Conservation (phyloP, 345 rosid genomes). For the Sapria himalayana region DNA sequence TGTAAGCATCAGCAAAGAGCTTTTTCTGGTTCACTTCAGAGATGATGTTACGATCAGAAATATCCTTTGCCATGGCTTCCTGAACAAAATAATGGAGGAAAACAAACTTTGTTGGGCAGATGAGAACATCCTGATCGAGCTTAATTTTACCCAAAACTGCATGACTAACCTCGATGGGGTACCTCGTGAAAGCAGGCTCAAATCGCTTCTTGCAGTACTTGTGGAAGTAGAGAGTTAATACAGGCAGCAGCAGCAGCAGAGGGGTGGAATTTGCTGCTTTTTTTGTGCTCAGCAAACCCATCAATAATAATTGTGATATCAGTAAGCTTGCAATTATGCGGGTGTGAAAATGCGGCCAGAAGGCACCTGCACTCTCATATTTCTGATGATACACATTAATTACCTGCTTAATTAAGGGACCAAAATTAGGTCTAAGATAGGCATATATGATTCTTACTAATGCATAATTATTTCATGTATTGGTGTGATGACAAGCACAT, state of each 20-base stretch:
- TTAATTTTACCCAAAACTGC: neutral
- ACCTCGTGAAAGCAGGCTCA: conserved; percentile 75
- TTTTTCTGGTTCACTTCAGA: conserved; percentile 38
- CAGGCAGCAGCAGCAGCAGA: conserved; percentile 49
- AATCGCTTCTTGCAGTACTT: conserved; percentile 83
- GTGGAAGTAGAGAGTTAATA: conserved; percentile 67
- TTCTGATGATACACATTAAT: conserved; percentile 80
- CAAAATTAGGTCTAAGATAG: no score
- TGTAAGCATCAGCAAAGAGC: conserved; percentile 70
- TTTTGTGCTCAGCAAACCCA: conserved; percentile 83
- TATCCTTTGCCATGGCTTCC: conserved; percentile 92
- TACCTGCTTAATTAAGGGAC: conserved; percentile 31
- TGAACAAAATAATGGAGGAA: conserved; percentile 11
- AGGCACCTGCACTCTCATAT: conserved; percentile 89
- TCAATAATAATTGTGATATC: conserved; percentile 66
- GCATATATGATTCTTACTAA: no score
- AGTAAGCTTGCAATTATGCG: conserved; percentile 67
- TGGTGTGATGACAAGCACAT: no score
- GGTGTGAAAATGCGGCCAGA: conserved; percentile 93
- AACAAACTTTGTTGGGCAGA: neutral
- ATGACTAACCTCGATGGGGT: conserved; percentile 66
- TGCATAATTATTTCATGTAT: no score
- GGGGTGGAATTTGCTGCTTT: conserved; percentile 85
- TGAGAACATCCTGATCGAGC: neutral
- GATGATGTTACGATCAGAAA: conserved; percentile 31